Base-by-base conservation (phyloP, 2,329 filamentous ascomycete genomes). In the Sporothrix mexicana region DNA sequence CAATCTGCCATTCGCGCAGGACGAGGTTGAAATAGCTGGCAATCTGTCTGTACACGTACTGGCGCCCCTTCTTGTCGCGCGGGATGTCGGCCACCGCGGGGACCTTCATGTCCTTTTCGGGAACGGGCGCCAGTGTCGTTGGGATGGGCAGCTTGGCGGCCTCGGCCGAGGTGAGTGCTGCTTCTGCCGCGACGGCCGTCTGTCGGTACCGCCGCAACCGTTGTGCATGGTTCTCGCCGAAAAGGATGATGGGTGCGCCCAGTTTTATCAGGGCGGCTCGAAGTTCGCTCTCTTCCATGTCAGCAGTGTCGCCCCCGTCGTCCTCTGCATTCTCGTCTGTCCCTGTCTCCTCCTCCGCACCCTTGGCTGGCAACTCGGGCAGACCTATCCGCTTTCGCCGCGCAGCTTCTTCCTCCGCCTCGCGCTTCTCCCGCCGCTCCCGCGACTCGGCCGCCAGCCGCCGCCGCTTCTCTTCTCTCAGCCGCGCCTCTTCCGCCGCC, bases 1-100 rank as follows among this genome's bases (percentile, higher is more conserved):
- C 94, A 55, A 84, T 80, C 77, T 95, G 90, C 92, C 97, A 99
- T 81, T 97, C 95, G 61, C 87, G 88, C 73, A 99, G 85, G n/a
- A 99, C 90, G 90, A 99, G 94, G 70, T 93, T 97, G 84, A 99
- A 98, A 84, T 98, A 99, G 67, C 93, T 96, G 23, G 93, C 93
- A 72, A 99, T 86, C 81, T 99, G 95, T 12, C 95, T 88, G 83
- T 92, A 95, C 55, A 99, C 84, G 81, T 92, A 94, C 61, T 87
- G 84, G 62, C 90, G 88, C 0, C 85, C 92, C 55, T 90, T 88
- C 23, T 84, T 84, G 77, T 95, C 92, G 77, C 87, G 85, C 0
- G 75, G 73, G 10, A 76, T 73, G 51, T 68, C 72, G 1, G 93
- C 83, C 59, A 84, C 85, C 17, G 86, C 85, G 1, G 89, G 84